phyloP scores from a whole-genome alignment of 345 rosid genomes.

The Alliaria petiolata region DNA sequence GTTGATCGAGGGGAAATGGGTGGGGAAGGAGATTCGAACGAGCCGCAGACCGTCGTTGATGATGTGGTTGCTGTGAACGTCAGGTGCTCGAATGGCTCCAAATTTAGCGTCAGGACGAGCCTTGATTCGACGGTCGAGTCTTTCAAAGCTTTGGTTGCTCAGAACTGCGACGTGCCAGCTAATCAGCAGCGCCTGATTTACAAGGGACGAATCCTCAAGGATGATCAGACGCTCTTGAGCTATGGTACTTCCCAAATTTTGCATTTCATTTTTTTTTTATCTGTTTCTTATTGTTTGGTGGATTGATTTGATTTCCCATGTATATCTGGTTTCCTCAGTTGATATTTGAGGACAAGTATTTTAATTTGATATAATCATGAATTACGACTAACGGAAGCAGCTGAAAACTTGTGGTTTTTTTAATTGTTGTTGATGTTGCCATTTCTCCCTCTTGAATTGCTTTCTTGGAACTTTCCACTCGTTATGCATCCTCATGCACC shows the following conservation, averaged over 20 bases:
- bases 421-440: not conserved
- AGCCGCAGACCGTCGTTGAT: conserved; percentile 24
- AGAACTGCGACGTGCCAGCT: conserved; percentile 62
- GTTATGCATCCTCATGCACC: too few relatives aligned
- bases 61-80: conserved; percentile 42
- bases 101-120: conserved; percentile 44
- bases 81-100: conserved; percentile 58
- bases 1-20: conserved; percentile 20
- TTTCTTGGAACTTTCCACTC: not conserved
- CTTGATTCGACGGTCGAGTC: conserved; percentile 54
- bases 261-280: conserved; percentile 14
- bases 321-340: not conserved
- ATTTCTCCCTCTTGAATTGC: too few relatives aligned
- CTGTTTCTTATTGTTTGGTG: conserved; percentile 38
- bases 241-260: conserved; percentile 40
- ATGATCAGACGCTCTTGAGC: conserved; percentile 61
- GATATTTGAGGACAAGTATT: not conserved
- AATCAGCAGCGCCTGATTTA: conserved; percentile 78
- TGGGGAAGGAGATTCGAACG: conserved; percentile 55
- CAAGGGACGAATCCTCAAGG: conserved; percentile 78
- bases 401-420: too few relatives aligned
- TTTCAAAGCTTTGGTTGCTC: conserved; percentile 55
- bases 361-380: too few relatives aligned
- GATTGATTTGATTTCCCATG: not conserved
- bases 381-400: too few relatives aligned